A percentile compares a stretch with the other conserved stretches of the same genome.
These are phyloP conservation scores for Wickerhamiella shivajii DNA, from an alignment of 805 yeast species.

Conservation along the genomic window DNA sequence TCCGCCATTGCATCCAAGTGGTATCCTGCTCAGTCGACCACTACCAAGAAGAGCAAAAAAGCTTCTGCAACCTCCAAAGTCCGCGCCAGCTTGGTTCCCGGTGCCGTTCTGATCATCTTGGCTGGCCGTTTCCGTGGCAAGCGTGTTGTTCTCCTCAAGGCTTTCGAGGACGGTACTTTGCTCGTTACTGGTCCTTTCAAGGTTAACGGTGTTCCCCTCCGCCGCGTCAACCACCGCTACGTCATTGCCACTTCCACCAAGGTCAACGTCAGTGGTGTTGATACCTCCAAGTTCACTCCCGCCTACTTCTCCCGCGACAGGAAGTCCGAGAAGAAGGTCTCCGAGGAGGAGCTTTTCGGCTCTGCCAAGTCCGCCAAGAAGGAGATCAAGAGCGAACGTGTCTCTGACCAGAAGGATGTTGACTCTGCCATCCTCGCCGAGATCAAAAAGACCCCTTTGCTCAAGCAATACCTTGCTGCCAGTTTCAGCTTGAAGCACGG, in stretches of 20 bases:
- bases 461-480: constrained; percentile 90
- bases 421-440: constrained; percentile 85
- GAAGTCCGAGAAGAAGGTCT: constrained; percentile 63
- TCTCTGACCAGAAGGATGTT: constrained; percentile 90
- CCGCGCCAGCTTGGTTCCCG: constrained; percentile 93
- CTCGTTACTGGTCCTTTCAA: constrained; percentile 98
- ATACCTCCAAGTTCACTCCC: constrained; percentile 81
- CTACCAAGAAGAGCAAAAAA: constrained; percentile 82
- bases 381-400: constrained; percentile 83
- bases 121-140: constrained; percentile 99
- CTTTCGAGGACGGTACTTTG: constrained; percentile 94
- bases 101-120: constrained; percentile 90
- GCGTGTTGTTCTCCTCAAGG: constrained; percentile 96
- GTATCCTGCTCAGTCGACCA: constrained; percentile 83
- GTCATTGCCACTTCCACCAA: constrained; percentile 97
- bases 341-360: constrained; percentile 80
- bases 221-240: constrained; percentile 97
- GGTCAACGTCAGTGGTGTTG: constrained; percentile 64
- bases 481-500: constrained; percentile 95
- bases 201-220: constrained; percentile 98
- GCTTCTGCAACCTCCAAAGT: constrained; percentile 83
- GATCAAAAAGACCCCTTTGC: constrained; percentile 93
- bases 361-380: constrained; percentile 62
- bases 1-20: too few species aligned
- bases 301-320: constrained; percentile 96